Evolutionary conservation across 192 early-diverging fungal genomes (phyloP).

Genomic region (Coemansia sp.): DNA sequence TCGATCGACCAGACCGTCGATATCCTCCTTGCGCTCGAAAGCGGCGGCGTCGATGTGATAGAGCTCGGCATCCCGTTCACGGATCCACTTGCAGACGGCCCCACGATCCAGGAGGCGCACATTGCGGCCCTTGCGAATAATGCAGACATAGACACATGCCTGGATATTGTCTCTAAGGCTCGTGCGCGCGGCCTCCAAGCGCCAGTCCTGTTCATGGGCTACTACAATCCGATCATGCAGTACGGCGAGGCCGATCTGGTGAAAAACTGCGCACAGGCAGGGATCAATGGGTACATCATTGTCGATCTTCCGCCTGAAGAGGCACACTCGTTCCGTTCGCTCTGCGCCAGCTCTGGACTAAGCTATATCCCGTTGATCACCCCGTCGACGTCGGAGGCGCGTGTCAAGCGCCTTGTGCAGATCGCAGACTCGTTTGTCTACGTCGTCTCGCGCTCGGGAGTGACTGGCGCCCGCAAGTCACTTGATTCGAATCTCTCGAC

Average conservation of each 20-base stretch:
- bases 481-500: slow-evolving; percentile 70
- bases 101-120: slow-evolving; percentile 89
- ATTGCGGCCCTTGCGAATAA: slow-evolving; percentile 78
- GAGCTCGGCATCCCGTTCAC: slow-evolving; percentile 98
- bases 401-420: slow-evolving; percentile 74
- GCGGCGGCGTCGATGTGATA: slow-evolving; percentile 92
- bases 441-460: slow-evolving; percentile 90
- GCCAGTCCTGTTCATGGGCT: slow-evolving; percentile 98
- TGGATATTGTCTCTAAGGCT: slow-evolving; percentile 78
- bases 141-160: slow-evolving; percentile 77
- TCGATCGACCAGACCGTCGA: slow-evolving; percentile 76
- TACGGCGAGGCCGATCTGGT: slow-evolving; percentile 91
- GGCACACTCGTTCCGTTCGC: slow-evolving; percentile 77
- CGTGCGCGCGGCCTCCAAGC: slow-evolving; percentile 78
- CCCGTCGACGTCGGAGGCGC: slow-evolving; percentile 84
- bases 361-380: slow-evolving; percentile 91
- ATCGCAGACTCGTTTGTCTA: slow-evolving; percentile 95
- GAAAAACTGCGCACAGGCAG: slow-evolving; percentile 76
- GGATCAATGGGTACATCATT: slow-evolving; percentile 94
- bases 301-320: slow-evolving; percentile 99
- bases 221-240: slow-evolving; percentile 96
- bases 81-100: slow-evolving; percentile 96
- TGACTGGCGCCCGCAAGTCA: slow-evolving; percentile 78
- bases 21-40: slow-evolving; percentile 81
- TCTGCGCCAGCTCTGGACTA: slow-evolving; percentile 72